Conservation (phyloP, 2,329 filamentous ascomycete genomes). For the Ophiostoma montium region DNA sequence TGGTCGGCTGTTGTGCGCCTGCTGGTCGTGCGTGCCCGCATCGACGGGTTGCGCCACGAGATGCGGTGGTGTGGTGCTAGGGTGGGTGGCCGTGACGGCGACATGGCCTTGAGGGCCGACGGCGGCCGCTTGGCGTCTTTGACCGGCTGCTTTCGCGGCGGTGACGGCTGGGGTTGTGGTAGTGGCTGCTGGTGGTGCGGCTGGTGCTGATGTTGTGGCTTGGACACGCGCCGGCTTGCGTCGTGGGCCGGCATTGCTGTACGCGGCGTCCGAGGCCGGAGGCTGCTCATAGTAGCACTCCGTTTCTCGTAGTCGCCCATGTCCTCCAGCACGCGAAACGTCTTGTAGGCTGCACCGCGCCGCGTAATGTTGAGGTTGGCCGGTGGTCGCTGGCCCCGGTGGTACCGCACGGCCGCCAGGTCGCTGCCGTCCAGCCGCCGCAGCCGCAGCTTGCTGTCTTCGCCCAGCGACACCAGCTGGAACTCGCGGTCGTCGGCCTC, state of each 20-base stretch:
- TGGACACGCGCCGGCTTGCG: conserved; percentile 2
- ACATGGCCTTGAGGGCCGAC: background rate
- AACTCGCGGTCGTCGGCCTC: conserved; percentile 76
- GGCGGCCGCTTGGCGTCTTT: background rate
- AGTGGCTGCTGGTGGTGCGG: background rate
- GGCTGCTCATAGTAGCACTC: conserved; percentile 46
- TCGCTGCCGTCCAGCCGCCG: conserved; percentile 55
- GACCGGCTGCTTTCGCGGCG: background rate
- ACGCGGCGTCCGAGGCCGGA: conserved; percentile 26
- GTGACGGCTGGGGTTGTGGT: background rate
- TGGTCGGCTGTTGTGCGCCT: conserved; percentile 28
- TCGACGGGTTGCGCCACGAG: conserved; percentile 41
- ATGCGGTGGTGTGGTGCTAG: conserved; percentile 24
- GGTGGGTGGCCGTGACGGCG: conserved; percentile 16
- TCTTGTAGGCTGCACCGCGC: conserved; percentile 73
- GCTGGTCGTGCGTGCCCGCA: conserved; percentile 34
- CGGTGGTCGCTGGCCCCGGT: conserved; percentile 50
- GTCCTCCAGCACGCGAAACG: conserved; percentile 61
- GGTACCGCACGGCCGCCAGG: conserved; percentile 56
- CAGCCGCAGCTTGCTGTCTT: conserved; percentile 68
- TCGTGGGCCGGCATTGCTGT: conserved; percentile 2
- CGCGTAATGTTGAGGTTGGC: conserved; percentile 60
- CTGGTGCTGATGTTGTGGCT: background rate
- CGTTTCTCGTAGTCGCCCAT: conserved; percentile 42
- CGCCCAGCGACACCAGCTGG: conserved; percentile 84